These are phyloP conservation scores for Arthrobotrys entomopaga DNA, from an alignment of 2,329 filamentous ascomycete species.

Conservation along the genomic window DNA sequence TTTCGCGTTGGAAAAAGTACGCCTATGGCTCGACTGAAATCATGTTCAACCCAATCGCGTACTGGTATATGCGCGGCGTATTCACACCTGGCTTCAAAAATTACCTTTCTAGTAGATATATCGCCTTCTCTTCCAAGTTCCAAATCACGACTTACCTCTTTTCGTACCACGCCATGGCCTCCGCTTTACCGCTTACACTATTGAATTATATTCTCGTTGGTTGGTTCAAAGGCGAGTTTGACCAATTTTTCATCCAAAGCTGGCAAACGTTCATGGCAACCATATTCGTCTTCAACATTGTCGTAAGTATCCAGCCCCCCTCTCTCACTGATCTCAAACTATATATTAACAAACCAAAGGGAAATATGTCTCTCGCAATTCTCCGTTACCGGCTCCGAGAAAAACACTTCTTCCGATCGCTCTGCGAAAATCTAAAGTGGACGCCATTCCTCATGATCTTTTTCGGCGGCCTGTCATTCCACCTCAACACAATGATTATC, in stretches of 20 bases:
- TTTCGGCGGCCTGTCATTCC: constrained; percentile 64
- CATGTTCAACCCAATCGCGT: constrained; percentile 73
- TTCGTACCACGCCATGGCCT: constrained; percentile 77
- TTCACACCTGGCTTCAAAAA: constrained; percentile 73
- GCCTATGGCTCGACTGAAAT: constrained; percentile 72
- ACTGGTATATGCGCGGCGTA: constrained; percentile 72
- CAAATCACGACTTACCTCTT: constrained; percentile 77
- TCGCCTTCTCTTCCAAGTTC: constrained; percentile 74
- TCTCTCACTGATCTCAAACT: background rate
- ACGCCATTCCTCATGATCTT: constrained; percentile 67
- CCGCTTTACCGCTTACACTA: constrained; percentile 73
- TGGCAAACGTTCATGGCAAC: constrained; percentile 72
- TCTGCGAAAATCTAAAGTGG: constrained; percentile 72
- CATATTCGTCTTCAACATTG: constrained; percentile 70
- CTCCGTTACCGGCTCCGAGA: constrained; percentile 72
- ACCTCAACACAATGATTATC: constrained; percentile 63
- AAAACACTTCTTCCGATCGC: constrained; percentile 65
- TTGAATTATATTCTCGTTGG: constrained; percentile 78
- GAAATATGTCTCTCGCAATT: constrained; percentile 67
- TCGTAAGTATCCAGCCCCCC: constrained; percentile 17
- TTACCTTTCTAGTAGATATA: constrained; percentile 70
- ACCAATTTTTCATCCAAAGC: constrained; percentile 74
- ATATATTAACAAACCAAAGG: constrained; percentile 13
- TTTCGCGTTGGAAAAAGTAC: constrained; percentile 75
- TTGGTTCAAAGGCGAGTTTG: constrained; percentile 74